Base-by-base conservation (phyloP, 352 stramenopile genomes). In the Phytophthora brassicae region DNA sequence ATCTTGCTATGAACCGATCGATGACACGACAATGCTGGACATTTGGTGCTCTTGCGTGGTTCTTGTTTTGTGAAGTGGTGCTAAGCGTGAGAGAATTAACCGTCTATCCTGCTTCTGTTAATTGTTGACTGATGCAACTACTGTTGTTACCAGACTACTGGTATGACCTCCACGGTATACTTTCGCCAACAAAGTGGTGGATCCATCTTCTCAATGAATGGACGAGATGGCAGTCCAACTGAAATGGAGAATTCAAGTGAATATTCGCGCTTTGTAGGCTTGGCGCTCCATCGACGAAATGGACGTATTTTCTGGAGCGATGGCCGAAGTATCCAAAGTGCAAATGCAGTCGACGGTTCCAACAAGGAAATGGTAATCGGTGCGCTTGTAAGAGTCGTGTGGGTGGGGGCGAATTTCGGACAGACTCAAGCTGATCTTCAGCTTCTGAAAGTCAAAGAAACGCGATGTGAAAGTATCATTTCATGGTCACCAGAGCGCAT, bases 111-210 rank as follows among this genome's bases (percentile, higher is more conserved):
- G 14, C 26, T 29, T 17, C 26, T 46, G 13, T 7, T 7, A 41
- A 17, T 29, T 55, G n/a, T 7, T 33, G 3, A 33, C n/a, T n/a
- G n/a, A n/a, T n/a, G n/a, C n/a, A n/a, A n/a, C n/a, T n/a, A n/a
- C 8, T 31, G 33, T 0, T 57, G 23, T 39, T 47, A 19, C 36
- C 33, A 69, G 62, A 45, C 36, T 38, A 17, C 53, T 14, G n/a
- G n/a, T n/a, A n/a, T n/a, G n/a, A 75, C 75, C 19, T 82, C 79
- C 24, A 89, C 74, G 0, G 81, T 92, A 44, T 92, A 85, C 64
- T 92, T 80, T 48, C 81, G 72, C 26, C 70, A 84, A 43, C 66
- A 75, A 19, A 72, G 48, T 16, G 70, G 64, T 28, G 83, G 77
- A 22, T 76, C 72, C 22, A 89, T 92, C 63, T 81, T 86, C 36